Evolutionary conservation across 202 grass and related monocot species (phyloP), one percentile per base, ranked within the genome.

Genomic region (Panicum virgatum): DNA sequence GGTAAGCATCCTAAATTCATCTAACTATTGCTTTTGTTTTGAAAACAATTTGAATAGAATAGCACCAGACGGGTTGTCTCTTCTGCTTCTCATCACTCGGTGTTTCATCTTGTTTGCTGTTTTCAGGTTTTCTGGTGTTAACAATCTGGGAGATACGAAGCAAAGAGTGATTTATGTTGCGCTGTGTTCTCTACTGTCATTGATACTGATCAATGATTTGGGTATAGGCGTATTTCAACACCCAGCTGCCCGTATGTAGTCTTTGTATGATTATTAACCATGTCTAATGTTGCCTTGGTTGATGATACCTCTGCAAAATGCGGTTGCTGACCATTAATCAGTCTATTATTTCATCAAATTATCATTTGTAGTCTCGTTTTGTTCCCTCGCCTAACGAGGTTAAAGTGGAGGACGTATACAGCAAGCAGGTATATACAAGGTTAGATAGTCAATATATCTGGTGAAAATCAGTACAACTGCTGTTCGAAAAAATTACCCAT

Each of bases 71-170:
- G 1, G 2, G 19, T 30, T 38, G 5, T 25, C 12, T 20, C 26
- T 72, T 45, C 2, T 52, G 9, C 1, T 29, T 57, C 34, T 20
- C 8, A 79, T 20, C 8, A 79, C 18, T 63, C 70, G 7, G 5
- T 8, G 1, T 23, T 23, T 81, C 44, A 38, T 85, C 29, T 26
- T 66, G 37, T 69, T 82, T 81, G 36, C 34, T 71, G 27, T 56
- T 88, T 62, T 63, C 64, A 91, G 89, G 78, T 91, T 82, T 10
- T 91, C 89, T 32, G 23, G 20, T 34, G 65, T 44, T 53, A 61
- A 37, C 34, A 81, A 15, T 36, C 65, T 72, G 8, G 75, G 44
- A 64, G 44, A 85, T 42, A 77, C 23, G 30, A 72, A 68, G 50
- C 72, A 72, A 58, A 78, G 54, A 23, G 12, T 34, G 5, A 7